Evolutionary conservation across 345 rosid species (phyloP), one percentile per base, ranked within the genome.

Genomic region (Viola odorata): DNA sequence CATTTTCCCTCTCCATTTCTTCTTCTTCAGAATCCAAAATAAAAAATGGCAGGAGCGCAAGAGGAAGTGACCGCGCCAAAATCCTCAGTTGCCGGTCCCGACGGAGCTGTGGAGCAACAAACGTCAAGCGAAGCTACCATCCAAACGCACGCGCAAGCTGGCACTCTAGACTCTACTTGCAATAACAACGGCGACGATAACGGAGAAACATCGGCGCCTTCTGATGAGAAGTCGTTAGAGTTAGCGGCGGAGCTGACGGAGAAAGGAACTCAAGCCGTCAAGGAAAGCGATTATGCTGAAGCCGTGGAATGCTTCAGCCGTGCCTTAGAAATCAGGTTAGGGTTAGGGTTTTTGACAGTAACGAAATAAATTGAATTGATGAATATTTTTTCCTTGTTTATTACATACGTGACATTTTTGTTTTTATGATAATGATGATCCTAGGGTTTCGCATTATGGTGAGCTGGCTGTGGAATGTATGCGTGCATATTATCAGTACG

Each of bases 301-400:
- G 99, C 99, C 13, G 85, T 84, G 5, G 97, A 94, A 42, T 94
- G 91, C 82, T 88, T 86, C 49, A 88, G 97, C 79, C 99, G 97
- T 37, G 84, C 92, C 53, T 87, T 94, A 7, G 97, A 94, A 66
- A 90, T 90, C 80, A 85, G 91, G 99, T 92, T 65, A 51, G 60
- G 65, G 52, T 55, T 67, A 32, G 11, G 39, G 13, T 12, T 57
- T 50, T 50, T 12, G 2, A 8, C 41, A 7, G 42, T n/a, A 7
- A 2, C n/a, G 12, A 32, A 51, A 17, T 57, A 41, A 17, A 9
- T n/a, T 12, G 4, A 10, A 23, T 23, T 23, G 32, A 23, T 23
- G 32, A 47, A 42, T 6, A 42, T 3, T 42, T 42, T 42, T 11
- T 47, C 13, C 12, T 10, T 47, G 2, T 47, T 16, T 1, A 5